A percentile compares a stretch with the other conserved stretches of the same genome.
phyloP scores from a whole-genome alignment of 2,329 filamentous ascomycete species.

The Pseudogymnoascus sp. region DNA sequence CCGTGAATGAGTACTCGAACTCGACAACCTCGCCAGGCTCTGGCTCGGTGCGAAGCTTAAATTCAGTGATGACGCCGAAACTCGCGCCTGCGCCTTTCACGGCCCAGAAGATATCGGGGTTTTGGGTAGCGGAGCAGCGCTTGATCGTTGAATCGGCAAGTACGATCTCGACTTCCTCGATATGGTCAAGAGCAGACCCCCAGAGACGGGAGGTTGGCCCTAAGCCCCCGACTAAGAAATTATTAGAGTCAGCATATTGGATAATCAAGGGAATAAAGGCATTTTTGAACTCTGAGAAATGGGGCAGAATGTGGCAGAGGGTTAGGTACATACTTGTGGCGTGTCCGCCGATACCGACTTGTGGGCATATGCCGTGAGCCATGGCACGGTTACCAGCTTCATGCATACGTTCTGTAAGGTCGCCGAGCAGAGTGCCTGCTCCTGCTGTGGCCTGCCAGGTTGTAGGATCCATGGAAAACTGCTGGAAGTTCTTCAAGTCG shows the following conservation, averaged over 20 bases:
- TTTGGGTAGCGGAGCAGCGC: conserved; percentile 20
- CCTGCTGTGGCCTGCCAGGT: conserved; percentile 50
- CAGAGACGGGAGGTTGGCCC: conserved; percentile 38
- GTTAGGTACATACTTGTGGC: conserved; percentile 40
- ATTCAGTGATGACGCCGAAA: conserved; percentile 30
- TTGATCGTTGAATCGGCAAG: conserved; percentile 27
- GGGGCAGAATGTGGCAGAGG: conserved; percentile 24
- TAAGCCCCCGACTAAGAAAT: conserved; percentile 29
- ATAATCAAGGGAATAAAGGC: neutral
- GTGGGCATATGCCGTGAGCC: conserved; percentile 51
- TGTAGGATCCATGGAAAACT: conserved; percentile 43
- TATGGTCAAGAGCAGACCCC: conserved; percentile 43
- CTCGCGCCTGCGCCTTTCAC: conserved; percentile 29
- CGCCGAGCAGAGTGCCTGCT: conserved; percentile 42
- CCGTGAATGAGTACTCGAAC: conserved; percentile 48
- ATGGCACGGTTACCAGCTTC: conserved; percentile 47
- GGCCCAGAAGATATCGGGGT: conserved; percentile 27
- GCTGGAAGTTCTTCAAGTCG: conserved; percentile 45
- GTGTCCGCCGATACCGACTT: conserved; percentile 51
- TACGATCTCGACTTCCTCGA: conserved; percentile 40
- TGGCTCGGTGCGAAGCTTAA: conserved; percentile 39
- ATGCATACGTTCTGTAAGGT: conserved; percentile 43
- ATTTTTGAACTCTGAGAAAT: conserved; percentile 25
- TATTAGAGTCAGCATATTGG: conserved; percentile 26
- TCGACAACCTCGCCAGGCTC: conserved; percentile 49